A percentile compares a stretch with the other conserved stretches of the same genome.
Conservation (phyloP, 768 basidiomycete genomes). For the Phaeotremella fagi region DNA sequence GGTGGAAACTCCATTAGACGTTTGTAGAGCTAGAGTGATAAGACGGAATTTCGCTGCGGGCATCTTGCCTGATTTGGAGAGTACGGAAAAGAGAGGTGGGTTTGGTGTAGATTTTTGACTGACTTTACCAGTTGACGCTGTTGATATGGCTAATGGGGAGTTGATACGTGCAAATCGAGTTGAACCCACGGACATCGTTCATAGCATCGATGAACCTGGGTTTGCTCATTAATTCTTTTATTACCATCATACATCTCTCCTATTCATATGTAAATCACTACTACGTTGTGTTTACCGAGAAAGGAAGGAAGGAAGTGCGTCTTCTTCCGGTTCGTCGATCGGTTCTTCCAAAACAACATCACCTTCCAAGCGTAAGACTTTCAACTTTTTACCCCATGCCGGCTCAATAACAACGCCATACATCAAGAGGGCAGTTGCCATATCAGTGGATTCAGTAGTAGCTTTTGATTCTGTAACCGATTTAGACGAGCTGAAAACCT, state of each 20-base stretch:
- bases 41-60: constrained; percentile 73
- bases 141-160: constrained; percentile 21
- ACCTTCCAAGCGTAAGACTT: too few relatives aligned
- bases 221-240: background rate
- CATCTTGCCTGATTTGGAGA: constrained; percentile 61
- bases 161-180: constrained; percentile 6
- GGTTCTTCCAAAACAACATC: too few relatives aligned
- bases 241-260: background rate
- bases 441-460: too few relatives aligned
- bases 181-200: constrained; percentile 12
- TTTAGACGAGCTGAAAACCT: too few relatives aligned
- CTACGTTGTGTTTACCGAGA: too few relatives aligned
- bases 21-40: constrained; percentile 61
- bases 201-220: constrained; percentile 1
- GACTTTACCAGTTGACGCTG: constrained; percentile 10
- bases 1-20: constrained; percentile 57
- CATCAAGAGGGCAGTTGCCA: too few relatives aligned
- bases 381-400: too few relatives aligned
- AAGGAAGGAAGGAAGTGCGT: too few relatives aligned
- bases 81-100: constrained; percentile 45
- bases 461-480: too few relatives aligned
- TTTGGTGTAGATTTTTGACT: background rate
- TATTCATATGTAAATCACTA: too few relatives aligned
- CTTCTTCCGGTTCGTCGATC: too few relatives aligned
- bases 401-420: too few relatives aligned